Evolutionary conservation across 2,329 filamentous ascomycete genomes (phyloP), one percentile per base, ranked within the genome.

Genomic region (Sphaceloma murrayae): DNA sequence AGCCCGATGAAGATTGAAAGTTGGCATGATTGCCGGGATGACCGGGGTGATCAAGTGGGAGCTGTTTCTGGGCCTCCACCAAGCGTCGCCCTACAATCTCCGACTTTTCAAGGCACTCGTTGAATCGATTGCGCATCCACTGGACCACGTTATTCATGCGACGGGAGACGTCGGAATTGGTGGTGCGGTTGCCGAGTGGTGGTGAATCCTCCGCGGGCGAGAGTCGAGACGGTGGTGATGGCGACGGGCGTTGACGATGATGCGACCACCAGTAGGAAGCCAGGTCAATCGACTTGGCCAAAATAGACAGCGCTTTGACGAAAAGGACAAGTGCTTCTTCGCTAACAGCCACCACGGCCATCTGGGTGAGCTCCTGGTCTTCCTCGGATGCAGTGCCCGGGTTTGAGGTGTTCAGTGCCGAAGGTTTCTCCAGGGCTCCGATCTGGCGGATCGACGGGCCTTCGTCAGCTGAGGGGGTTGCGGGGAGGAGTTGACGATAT

Each of bases 321-420:
- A 96, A 98, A 5, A 98, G 73, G 3, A 98, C 89, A 49, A 98
- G 67, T 0, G 91, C 89, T 63, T 98, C 91, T 61, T 98, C 91
- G 0, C 88, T 93, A 3, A 98, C 73, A 2, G 82, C 77, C 9
- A 96, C 80, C 14, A 89, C 72, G 1, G 88, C 91, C 57, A 96
- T 87, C 1, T 81, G 68, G 0, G 91, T 95, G 44, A 98, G 72
- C 3, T 82, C 83, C 29, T 84, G 77, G 43, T 85, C 83, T 11
- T 87, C 82, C 8, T 65, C 63, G n/a, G 67, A 63, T n/a, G 70
- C 65, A 3, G 62, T 60, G 14, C 78, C 74, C 9, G 63, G 59
- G 8, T 18, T 8, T 8, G 42, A 65, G 62, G 34, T 17, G 13
- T 27, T 42, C 11, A 38, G 27, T 10, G 38, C 38, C 5, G 46